Conservation (phyloP, 352 stramenopile species). For the Phytopythium oedochilum region DNA sequence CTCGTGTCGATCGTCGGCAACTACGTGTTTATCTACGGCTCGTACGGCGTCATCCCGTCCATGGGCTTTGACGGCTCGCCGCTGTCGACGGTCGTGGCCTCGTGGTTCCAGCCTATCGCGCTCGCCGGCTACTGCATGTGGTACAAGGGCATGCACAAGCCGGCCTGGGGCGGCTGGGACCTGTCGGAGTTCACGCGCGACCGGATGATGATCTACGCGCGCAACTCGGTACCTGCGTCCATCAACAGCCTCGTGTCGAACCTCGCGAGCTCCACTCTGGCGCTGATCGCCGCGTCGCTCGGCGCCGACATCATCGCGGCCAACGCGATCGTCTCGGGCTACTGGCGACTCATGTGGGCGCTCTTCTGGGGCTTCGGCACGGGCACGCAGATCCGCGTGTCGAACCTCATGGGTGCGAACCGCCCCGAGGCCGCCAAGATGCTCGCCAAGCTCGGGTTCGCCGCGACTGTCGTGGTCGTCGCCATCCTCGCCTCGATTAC, state of each 20-base stretch:
- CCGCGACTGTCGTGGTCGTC: slow-evolving; percentile 49
- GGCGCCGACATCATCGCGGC: slow-evolving; percentile 73
- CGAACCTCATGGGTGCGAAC: slow-evolving; percentile 53
- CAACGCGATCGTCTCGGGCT: slow-evolving; percentile 52
- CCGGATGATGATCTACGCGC: slow-evolving; percentile 57
- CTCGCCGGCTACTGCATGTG: slow-evolving; percentile 73
- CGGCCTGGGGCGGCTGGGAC: slow-evolving; percentile 69
- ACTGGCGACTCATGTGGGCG: slow-evolving; percentile 50
- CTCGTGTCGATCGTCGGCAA: slow-evolving; percentile 54
- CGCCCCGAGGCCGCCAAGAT: slow-evolving; percentile 35
- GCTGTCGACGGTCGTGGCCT: slow-evolving; percentile 67
- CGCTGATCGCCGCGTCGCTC: slow-evolving; percentile 65
- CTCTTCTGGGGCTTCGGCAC: slow-evolving; percentile 66
- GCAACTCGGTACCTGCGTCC: slow-evolving; percentile 56
- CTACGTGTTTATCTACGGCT: slow-evolving; percentile 58
- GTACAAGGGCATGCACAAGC: slow-evolving; percentile 69
- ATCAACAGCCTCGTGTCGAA: slow-evolving; percentile 70
- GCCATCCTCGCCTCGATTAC: slow-evolving; percentile 40
- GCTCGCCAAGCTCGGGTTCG: slow-evolving; percentile 54
- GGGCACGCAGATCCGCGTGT: slow-evolving; percentile 55
- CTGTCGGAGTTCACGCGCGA: slow-evolving; percentile 50
- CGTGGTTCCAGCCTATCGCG: slow-evolving; percentile 74
- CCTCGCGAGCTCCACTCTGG: slow-evolving; percentile 63
- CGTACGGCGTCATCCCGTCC: slow-evolving; percentile 40
- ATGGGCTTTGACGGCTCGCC: slow-evolving; percentile 78